Percentiles rank a stretch among this genome's conserved stretches.
Evolutionary conservation across 306 rosid genomes (phyloP).

Genomic region (Medicago truncatula): DNA sequence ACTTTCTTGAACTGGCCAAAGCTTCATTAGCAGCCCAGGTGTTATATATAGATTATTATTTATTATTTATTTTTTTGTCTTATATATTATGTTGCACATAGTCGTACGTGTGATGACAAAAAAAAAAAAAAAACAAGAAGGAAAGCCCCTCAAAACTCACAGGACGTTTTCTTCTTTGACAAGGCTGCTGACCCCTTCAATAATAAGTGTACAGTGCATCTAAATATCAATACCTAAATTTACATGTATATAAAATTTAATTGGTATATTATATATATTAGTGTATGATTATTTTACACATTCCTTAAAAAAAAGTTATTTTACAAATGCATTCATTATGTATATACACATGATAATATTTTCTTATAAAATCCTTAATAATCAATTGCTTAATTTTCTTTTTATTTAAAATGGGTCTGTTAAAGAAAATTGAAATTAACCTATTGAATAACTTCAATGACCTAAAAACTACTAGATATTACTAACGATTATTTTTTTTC

Average conservation of each 20-base stretch:
- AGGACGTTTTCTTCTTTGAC: neutral
- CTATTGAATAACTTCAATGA: too few species aligned
- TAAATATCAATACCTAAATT: too few species aligned
- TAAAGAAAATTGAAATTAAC: neutral
- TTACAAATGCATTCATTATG: too few species aligned
- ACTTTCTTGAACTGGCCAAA: constrained; percentile 44
- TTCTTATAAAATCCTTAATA: too few species aligned
- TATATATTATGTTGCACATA: neutral
- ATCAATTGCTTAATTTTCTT: neutral
- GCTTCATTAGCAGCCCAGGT: neutral
- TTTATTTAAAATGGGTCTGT: too few species aligned
- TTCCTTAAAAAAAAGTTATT: too few species aligned
- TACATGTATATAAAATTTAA: too few species aligned
- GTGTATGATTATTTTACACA: too few species aligned
- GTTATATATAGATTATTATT: neutral
- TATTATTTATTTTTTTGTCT: too few species aligned
- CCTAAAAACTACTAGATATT: too few species aligned
- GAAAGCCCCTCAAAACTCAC: neutral
- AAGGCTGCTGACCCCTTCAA: constrained; percentile 35
- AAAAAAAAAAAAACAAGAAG: neutral
- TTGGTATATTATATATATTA: too few species aligned
- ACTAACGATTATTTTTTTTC: too few species aligned
- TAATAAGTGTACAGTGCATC: neutral
- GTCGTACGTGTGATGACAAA: neutral
- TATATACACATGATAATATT: neutral